Conservation (phyloP, 441 rosid species). For the Brassica balearica region DNA sequence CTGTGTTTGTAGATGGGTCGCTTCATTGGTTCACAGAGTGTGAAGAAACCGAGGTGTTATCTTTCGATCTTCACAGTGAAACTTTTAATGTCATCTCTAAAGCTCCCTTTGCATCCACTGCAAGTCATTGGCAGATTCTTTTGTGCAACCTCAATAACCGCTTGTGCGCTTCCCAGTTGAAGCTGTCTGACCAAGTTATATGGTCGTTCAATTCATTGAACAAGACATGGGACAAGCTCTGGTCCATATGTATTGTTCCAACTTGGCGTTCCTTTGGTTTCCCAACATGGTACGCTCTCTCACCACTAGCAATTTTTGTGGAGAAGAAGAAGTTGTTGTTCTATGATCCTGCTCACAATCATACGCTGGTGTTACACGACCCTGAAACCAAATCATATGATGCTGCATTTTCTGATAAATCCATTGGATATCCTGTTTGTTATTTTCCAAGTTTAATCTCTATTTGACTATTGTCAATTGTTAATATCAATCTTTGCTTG, state of each 20-base stretch:
- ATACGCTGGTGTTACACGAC: neutral
- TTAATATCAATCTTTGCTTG: neutral
- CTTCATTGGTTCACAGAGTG: neutral
- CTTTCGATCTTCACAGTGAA: neutral
- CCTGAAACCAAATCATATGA: slow-evolving; percentile 8
- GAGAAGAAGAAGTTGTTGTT: slow-evolving; percentile 14
- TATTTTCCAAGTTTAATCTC: slow-evolving; percentile 18
- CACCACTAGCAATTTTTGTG: neutral
- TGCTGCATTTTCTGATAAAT: neutral
- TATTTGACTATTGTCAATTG: neutral
- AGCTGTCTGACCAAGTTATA: neutral
- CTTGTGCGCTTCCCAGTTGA: neutral
- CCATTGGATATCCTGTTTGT: neutral
- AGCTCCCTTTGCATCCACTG: neutral
- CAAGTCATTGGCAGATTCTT: neutral
- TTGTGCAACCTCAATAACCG: neutral
- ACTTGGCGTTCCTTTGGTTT: neutral
- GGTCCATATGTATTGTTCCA: neutral
- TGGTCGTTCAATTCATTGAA: neutral
- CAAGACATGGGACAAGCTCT: slow-evolving; percentile 8
- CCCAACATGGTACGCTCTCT: neutral
- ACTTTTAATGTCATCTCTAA: neutral
- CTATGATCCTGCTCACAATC: too few species aligned
- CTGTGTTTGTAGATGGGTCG: neutral
- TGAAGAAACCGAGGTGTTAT: neutral